These are phyloP conservation scores for Stemphylium beticola DNA, from an alignment of 2,329 filamentous ascomycete species.

Conservation along the genomic window DNA sequence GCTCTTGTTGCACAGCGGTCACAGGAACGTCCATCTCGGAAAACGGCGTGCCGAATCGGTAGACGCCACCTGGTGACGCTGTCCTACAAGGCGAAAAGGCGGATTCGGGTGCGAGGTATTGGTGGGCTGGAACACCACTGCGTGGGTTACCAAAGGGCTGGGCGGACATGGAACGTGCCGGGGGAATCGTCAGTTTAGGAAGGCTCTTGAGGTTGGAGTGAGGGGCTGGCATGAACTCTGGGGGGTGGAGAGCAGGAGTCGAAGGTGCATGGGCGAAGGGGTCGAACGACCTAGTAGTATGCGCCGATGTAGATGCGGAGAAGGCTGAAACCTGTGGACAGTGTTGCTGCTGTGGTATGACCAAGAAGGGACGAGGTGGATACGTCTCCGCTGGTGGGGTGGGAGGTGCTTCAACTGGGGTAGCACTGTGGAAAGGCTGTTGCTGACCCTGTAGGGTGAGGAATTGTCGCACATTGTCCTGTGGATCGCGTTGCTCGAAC, in stretches of 20 bases:
- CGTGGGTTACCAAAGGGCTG: constrained; percentile 37
- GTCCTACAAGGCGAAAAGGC: constrained; percentile 56
- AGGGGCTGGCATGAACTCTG: constrained; percentile 52
- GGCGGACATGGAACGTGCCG: constrained; percentile 46
- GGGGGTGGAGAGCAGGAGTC: constrained; percentile 46
- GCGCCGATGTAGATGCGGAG: constrained; percentile 45
- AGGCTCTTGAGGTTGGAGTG: constrained; percentile 61
- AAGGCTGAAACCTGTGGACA: constrained; percentile 42
- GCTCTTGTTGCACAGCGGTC: constrained; percentile 73
- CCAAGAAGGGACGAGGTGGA: constrained; percentile 40
- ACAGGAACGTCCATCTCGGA: constrained; percentile 90
- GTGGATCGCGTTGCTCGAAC: constrained; percentile 76
- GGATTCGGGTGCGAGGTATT: constrained; percentile 44
- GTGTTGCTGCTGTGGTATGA: constrained; percentile 37
- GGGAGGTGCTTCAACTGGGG: constrained; percentile 62
- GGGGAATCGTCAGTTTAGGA: constrained; percentile 64
- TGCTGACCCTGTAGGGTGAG: constrained; percentile 79
- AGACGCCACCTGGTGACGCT: constrained; percentile 66
- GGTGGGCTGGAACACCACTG: constrained; percentile 29
- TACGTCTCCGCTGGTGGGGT: constrained; percentile 51
- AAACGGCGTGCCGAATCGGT: constrained; percentile 83
- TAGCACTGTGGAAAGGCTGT: constrained; percentile 67
- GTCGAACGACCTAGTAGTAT: constrained; percentile 40
- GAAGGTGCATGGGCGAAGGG: constrained; percentile 24
- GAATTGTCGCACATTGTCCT: constrained; percentile 93